Conservation (phyloP, 805 yeast genomes). For the Candida xiaguanensis region DNA sequence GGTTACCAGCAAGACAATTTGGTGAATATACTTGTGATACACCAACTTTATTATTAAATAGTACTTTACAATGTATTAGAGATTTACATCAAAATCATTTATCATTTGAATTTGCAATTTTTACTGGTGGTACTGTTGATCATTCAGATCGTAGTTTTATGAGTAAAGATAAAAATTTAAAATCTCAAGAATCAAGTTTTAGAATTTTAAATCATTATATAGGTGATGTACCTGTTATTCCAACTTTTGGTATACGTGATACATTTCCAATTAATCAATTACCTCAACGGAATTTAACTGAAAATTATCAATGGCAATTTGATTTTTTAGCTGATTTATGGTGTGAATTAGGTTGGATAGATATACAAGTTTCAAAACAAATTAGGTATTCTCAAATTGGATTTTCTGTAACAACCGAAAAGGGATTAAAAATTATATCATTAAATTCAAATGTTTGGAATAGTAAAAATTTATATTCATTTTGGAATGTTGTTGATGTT, state of each 20-base stretch:
- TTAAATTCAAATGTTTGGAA: constrained; percentile 69
- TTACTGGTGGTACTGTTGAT: constrained; percentile 74
- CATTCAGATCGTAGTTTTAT: constrained; percentile 73
- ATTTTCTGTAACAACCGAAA: constrained; percentile 50
- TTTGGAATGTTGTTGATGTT: constrained; percentile 28
- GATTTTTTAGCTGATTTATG: constrained; percentile 35
- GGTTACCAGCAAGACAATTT: constrained; percentile 53
- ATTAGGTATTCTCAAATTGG: constrained; percentile 56
- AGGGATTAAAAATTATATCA: constrained; percentile 58
- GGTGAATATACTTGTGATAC: constrained; percentile 66
- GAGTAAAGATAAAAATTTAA: constrained; percentile 59
- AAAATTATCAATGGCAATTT: constrained; percentile 36
- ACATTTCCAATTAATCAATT: constrained; percentile 69
- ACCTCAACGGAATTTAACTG: constrained; percentile 43
- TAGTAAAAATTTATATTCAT: constrained; percentile 49
- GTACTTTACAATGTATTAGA: constrained; percentile 39
- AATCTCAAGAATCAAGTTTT: constrained; percentile 70
- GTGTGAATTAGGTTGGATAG: constrained; percentile 37
- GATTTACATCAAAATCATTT: constrained; percentile 21
- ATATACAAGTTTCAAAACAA: constrained; percentile 24
- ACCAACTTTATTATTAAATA: constrained; percentile 59
- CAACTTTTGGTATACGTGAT: constrained; percentile 70
- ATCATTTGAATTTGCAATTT: constrained; percentile 56
- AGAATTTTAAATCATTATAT: constrained; percentile 54
- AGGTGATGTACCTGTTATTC: constrained; percentile 51